Evolutionary conservation across 176 grass and related monocot genomes (phyloP).

Genomic region (Themeda triandra): DNA sequence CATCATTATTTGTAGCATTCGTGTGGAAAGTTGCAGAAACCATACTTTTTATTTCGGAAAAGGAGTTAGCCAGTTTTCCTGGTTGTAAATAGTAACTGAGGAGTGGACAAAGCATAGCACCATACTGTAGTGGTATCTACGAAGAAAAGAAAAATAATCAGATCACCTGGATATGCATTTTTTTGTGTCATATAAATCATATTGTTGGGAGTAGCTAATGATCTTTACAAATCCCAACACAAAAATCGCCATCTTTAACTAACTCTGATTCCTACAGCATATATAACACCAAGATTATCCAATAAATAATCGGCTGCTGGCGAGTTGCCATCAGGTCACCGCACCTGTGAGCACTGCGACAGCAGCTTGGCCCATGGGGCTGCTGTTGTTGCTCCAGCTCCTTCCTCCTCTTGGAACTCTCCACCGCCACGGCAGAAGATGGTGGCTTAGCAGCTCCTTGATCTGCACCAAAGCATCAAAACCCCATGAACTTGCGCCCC

Average conservation of each 20-base stretch:
- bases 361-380: conserved; percentile 73
- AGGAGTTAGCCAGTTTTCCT: too few species aligned
- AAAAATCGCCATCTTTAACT: conserved; percentile 19
- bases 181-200: too few species aligned
- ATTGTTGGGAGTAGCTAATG: too few species aligned
- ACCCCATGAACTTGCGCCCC: conserved; percentile 37
- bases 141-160: too few species aligned
- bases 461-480: conserved; percentile 45
- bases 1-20: too few species aligned
- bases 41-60: too few species aligned
- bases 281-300: neutral
- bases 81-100: too few species aligned
- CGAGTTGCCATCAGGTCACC: neutral
- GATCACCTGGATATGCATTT: too few species aligned
- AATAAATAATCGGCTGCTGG: neutral
- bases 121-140: too few species aligned
- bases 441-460: conserved; percentile 46
- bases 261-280: conserved; percentile 8
- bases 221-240: neutral
- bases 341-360: conserved; percentile 78
- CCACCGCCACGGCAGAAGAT: too few species aligned
- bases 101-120: too few species aligned
- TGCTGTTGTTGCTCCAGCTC: conserved; percentile 37
- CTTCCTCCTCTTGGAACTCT: neutral
- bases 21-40: too few species aligned